Percentiles rank a stretch among this genome's conserved stretches.
phyloP scores from a whole-genome alignment of 768 basidiomycete species.

The Mycena latifolia region DNA sequence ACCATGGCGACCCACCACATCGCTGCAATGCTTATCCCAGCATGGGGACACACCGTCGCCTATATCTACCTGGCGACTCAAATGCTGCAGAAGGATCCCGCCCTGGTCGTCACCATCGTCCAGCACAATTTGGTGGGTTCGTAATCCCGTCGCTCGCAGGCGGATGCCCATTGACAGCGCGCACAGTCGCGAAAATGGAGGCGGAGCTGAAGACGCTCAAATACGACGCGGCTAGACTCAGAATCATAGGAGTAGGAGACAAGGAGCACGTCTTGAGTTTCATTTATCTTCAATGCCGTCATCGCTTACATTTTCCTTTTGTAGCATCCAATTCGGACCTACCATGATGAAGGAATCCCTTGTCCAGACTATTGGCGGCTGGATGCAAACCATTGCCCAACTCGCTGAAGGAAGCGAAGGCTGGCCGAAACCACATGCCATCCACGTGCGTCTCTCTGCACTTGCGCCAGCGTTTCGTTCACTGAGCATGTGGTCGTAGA shows the following conservation, averaged over 20 bases:
- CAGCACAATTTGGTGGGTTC: conserved; percentile 16
- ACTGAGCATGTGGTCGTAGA: too few species aligned
- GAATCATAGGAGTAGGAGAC: conserved; percentile 19
- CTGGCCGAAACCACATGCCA: conserved; percentile 20
- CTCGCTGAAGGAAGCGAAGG: neutral
- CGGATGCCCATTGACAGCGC: neutral
- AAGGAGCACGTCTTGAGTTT: neutral
- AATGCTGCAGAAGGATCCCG: conserved; percentile 10
- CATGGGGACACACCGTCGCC: conserved; percentile 22
- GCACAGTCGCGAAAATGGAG: conserved; percentile 19
- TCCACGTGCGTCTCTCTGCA: conserved; percentile 29
- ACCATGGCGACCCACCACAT: conserved; percentile 22
- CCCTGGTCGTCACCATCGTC: conserved; percentile 13
- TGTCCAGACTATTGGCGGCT: conserved; percentile 13
- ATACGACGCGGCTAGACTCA: conserved; percentile 11
- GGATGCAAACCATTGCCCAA: conserved; percentile 3
- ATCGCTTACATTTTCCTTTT: neutral
- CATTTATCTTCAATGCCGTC: too few species aligned
- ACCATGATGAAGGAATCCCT: neutral
- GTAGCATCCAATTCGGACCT: conserved; percentile 7
- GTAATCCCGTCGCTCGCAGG: neutral
- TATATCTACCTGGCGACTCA: conserved; percentile 6
- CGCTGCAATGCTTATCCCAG: conserved; percentile 9
- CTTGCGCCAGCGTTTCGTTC: too few species aligned
- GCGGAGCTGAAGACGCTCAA: conserved; percentile 2